Base-by-base conservation (phyloP, 1,139 yeast species). In the Debaryomycetaceae sp. region DNA sequence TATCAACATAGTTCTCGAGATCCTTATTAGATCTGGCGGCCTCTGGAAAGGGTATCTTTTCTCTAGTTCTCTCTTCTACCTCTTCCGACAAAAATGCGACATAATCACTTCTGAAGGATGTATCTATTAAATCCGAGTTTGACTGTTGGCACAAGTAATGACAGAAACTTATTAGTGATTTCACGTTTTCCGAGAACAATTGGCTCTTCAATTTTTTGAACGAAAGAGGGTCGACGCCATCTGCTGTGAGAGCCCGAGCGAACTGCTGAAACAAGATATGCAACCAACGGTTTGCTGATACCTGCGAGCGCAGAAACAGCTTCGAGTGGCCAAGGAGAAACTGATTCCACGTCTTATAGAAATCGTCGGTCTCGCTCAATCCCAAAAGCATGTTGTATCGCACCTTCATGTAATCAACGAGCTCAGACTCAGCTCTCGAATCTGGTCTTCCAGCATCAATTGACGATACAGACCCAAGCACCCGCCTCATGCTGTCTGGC, bases 221-320 rank as follows among this genome's bases (percentile, higher is more conserved):
- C 5, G 55, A 49, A 14, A 63, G 45, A 24, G 52, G 59, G 7
- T 46, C 45, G 24, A 50, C 44, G 6, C 68, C 68, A 27, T 57
- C 54, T 11, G 56, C 52, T 11, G 65, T 49, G 41, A 69, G 53
- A 11, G 51, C 46, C 17, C 47, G 40, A 9, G 69, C 59, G 33
- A 69, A 58, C 42, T 62, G 58, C 29, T 52, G 53, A 46, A 59
- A 63, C 38, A 72, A 50, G 34, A 65, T 54, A 24, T 64, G 69
- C n/a, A 69, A 56, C 79, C 79, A 74, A 44, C 62, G 56, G 42
- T 64, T 63, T 3, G 69, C 75, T 2, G 72, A 65, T 22, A 70
- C 65, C 40, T 69, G 68, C 6, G 72, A 62, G 47, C 65, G 66
- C 23, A 50, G 45, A 47, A 69, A 70, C 8, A 71, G 70, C 27